Conservation (phyloP, 2,329 filamentous ascomycete genomes). For the Calonectria ilicicola region DNA sequence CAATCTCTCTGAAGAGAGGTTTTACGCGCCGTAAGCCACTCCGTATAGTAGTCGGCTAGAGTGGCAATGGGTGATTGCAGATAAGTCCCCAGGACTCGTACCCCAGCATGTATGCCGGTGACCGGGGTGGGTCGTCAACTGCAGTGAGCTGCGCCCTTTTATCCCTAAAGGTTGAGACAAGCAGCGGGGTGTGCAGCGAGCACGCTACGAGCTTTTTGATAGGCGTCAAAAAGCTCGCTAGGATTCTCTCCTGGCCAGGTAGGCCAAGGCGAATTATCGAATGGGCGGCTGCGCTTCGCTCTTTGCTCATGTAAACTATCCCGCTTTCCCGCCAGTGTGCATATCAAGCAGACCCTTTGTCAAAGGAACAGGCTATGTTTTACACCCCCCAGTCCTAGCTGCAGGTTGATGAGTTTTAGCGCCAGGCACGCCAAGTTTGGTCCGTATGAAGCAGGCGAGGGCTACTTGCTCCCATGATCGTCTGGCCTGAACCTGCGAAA, state of each 20-base stretch:
- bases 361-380: slow-evolving; percentile 14
- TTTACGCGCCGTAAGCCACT: not conserved
- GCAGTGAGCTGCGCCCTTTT: slow-evolving; percentile 12
- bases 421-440: slow-evolving; percentile 35
- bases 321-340: slow-evolving; percentile 23
- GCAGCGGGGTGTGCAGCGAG: slow-evolving; percentile 8
- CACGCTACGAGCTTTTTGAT: slow-evolving; percentile 3
- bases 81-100: slow-evolving; percentile 9
- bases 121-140: slow-evolving; percentile 10
- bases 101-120: slow-evolving; percentile 9
- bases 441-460: slow-evolving; percentile 28
- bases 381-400: slow-evolving; percentile 29
- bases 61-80: not conserved
- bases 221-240: slow-evolving; percentile 9
- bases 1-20: not conserved
- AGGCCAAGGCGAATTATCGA: slow-evolving; percentile 13
- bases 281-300: slow-evolving; percentile 1
- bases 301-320: slow-evolving; percentile 21
- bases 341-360: slow-evolving; percentile 15
- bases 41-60: not conserved
- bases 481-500: slow-evolving; percentile 36
- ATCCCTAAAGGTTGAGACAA: slow-evolving; percentile 12
- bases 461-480: slow-evolving; percentile 25
- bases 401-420: slow-evolving; percentile 33
- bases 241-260: not conserved